Evolutionary conservation across 2,329 filamentous ascomycete species (phyloP).

Genomic region (Kalaharituber pfeilii): DNA sequence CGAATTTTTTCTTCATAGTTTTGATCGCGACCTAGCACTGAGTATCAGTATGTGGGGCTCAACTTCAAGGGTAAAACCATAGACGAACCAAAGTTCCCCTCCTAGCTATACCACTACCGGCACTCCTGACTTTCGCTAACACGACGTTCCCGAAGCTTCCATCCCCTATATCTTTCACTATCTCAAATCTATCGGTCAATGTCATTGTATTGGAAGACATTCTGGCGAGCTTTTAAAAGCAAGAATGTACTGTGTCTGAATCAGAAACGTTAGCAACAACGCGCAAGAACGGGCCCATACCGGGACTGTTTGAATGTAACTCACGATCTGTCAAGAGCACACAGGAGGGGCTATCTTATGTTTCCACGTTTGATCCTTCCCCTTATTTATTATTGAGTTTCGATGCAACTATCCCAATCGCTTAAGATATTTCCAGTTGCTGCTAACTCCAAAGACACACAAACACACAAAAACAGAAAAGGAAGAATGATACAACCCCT

Average conservation of each 20-base stretch:
- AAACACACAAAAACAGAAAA: conserved; percentile 9
- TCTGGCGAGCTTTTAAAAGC: conserved; percentile 25
- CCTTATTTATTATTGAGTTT: conserved; percentile 10
- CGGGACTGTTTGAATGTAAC: conserved; percentile 6
- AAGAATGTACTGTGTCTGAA: conserved; percentile 12
- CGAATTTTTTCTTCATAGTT: conserved; percentile 99
- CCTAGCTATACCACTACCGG: conserved; percentile 72
- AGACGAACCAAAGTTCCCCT: conserved; percentile 78
- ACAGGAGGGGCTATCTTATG: conserved; percentile 1
- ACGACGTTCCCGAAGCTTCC: conserved; percentile 95
- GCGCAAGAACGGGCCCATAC: conserved; percentile 14
- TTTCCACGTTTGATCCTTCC: conserved; percentile 1
- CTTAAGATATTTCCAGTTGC: conserved; percentile 5
- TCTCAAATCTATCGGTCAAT: conserved; percentile 87
- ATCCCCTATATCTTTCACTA: conserved; percentile 96
- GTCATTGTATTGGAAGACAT: conserved; percentile 29
- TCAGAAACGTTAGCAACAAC: conserved; percentile 4
- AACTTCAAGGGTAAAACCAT: conserved; percentile 8
- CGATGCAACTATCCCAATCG: background rate
- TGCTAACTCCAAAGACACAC: too few relatives aligned
- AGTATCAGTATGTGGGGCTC: conserved; percentile 1
- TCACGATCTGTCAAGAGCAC: background rate
- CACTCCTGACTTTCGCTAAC: conserved; percentile 75
- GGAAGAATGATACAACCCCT: background rate
- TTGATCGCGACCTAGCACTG: conserved; percentile 75